Percentiles rank a stretch among this genome's conserved stretches.
These are phyloP conservation scores for Leishmania braziliensis DNA, from an alignment of 208 protist genomes.

Conservation along the genomic window DNA sequence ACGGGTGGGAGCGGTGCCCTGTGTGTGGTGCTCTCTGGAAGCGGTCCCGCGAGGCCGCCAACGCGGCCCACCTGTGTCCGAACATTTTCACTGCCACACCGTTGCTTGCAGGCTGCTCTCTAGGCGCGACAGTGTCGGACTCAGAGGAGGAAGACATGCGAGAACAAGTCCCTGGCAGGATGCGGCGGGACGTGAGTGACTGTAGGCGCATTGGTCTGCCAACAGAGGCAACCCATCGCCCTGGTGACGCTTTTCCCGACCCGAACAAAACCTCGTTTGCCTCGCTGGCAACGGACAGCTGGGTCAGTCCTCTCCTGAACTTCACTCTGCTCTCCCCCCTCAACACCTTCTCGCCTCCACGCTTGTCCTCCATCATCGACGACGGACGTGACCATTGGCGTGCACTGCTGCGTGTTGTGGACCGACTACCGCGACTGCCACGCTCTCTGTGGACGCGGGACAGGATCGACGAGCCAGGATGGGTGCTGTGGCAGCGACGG, in stretches of 20 bases:
- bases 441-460: constrained; percentile 36
- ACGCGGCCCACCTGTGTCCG: constrained; percentile 31
- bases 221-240: constrained; percentile 16
- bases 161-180: background rate
- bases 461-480: constrained; percentile 44
- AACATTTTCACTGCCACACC: constrained; percentile 18
- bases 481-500: constrained; percentile 51
- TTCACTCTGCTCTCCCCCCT: constrained; percentile 52
- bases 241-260: constrained; percentile 59
- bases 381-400: constrained; percentile 41
- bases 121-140: constrained; percentile 13
- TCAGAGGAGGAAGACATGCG: constrained; percentile 4
- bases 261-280: constrained; percentile 45
- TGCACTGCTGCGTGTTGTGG: constrained; percentile 37
- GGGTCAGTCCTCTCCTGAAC: constrained; percentile 71
- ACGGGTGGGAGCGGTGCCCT: constrained; percentile 64
- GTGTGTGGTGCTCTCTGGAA: constrained; percentile 62
- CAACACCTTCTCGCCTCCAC: constrained; percentile 42
- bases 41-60: constrained; percentile 16
- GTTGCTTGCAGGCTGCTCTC: constrained; percentile 3
- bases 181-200: background rate
- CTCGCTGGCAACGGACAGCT: constrained; percentile 54
- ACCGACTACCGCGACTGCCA: constrained; percentile 59
- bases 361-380: constrained; percentile 33
- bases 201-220: background rate